A percentile compares a stretch with the other conserved stretches of the same genome.
phyloP scores from a whole-genome alignment of 768 basidiomycete genomes.

The Botryobasidium botryosum region DNA sequence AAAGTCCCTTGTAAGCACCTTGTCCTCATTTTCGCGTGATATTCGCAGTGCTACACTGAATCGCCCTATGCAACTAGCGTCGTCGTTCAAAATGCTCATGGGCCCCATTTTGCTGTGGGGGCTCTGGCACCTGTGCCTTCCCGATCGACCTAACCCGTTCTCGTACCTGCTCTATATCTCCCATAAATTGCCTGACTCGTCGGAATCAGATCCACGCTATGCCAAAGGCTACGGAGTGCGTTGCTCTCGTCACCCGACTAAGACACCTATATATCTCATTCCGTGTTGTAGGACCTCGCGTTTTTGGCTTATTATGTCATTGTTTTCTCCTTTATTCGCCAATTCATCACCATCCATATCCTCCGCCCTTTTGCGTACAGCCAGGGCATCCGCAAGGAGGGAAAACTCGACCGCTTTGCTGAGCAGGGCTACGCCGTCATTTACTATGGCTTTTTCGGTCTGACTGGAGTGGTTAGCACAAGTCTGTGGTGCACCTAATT shows the following conservation, averaged over 20 bases:
- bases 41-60: not conserved
- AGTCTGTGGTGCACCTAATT: not conserved
- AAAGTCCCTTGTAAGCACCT: slow-evolving; percentile 43
- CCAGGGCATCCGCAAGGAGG: slow-evolving; percentile 47
- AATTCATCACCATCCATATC: slow-evolving; percentile 46
- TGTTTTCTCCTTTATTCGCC: slow-evolving; percentile 78
- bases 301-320: slow-evolving; percentile 77
- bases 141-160: slow-evolving; percentile 53
- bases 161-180: slow-evolving; percentile 53
- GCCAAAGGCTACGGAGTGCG: slow-evolving; percentile 38
- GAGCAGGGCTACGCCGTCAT: slow-evolving; percentile 81
- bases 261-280: not conserved
- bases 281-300: slow-evolving; percentile 35
- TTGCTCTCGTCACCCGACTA: not conserved
- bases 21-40: not conserved
- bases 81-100: slow-evolving; percentile 49
- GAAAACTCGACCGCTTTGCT: slow-evolving; percentile 68
- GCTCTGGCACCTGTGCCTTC: slow-evolving; percentile 44
- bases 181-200: slow-evolving; percentile 35
- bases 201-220: slow-evolving; percentile 41
- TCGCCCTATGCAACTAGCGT: slow-evolving; percentile 24
- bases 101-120: slow-evolving; percentile 41
- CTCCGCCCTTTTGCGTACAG: slow-evolving; percentile 49
- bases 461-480: slow-evolving; percentile 59
- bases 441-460: slow-evolving; percentile 57